These are phyloP conservation scores for Epichloe brachyelytri DNA, from an alignment of 2,329 filamentous ascomycete species.

Conservation along the genomic window DNA sequence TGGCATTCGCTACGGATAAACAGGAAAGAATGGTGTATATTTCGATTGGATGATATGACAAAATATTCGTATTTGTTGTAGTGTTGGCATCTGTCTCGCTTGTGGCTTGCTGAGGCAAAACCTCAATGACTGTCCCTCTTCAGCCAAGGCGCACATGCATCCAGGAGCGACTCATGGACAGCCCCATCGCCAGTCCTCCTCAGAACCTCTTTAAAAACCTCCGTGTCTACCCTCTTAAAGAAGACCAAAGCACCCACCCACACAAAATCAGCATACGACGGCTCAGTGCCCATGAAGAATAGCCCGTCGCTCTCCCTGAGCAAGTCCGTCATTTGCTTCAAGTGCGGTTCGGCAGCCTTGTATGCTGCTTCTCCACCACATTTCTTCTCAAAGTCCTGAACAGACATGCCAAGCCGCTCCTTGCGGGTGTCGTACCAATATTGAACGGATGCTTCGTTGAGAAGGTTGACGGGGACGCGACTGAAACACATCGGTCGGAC, in stretches of 20 bases:
- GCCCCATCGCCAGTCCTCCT: constrained; percentile 23
- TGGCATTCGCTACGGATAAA: too few relatives aligned
- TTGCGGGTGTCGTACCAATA: constrained; percentile 45
- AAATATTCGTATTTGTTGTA: too few relatives aligned
- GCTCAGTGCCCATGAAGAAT: constrained; percentile 45
- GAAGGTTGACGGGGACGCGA: constrained; percentile 33
- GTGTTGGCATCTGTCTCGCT: too few relatives aligned
- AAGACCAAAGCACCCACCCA: constrained; percentile 37
- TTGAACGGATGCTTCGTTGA: constrained; percentile 35
- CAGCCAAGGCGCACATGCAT: constrained; percentile 27
- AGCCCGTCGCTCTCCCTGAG: constrained; percentile 46
- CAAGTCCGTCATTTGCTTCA: constrained; percentile 15
- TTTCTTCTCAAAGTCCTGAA: constrained; percentile 35
- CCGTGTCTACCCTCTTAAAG: constrained; percentile 20
- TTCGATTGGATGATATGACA: too few relatives aligned
- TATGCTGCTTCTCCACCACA: constrained; percentile 38
- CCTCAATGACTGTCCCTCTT: constrained; percentile 24
- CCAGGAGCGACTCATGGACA: constrained; percentile 26
- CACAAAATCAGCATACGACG: constrained; percentile 45
- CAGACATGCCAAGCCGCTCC: constrained; percentile 33
- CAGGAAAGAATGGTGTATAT: too few relatives aligned
- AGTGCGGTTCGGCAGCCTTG: constrained; percentile 24
- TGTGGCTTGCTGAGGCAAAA: too few relatives aligned
- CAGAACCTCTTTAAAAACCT: constrained; percentile 22
- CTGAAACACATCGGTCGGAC: constrained; percentile 32